phyloP scores from a whole-genome alignment of 768 basidiomycete genomes.

The Leccinum truebloodii region DNA sequence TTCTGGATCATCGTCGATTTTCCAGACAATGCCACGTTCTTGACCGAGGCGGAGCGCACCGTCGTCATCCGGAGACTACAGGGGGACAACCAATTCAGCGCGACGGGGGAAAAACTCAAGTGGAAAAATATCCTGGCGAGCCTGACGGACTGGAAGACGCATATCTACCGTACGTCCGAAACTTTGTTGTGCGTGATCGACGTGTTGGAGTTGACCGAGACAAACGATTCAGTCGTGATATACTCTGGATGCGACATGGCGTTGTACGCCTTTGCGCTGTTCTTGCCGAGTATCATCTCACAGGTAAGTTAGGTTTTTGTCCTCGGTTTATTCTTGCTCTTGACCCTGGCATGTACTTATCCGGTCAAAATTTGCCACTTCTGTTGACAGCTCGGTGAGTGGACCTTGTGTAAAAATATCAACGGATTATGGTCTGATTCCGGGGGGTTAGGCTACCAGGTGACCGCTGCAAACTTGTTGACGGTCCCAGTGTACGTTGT shows the following conservation, averaged over 20 bases:
- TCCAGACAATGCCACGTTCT: slow-evolving; percentile 78
- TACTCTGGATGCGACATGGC: slow-evolving; percentile 63
- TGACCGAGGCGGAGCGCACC: slow-evolving; percentile 67
- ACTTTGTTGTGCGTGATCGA: neutral
- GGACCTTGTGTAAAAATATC: neutral
- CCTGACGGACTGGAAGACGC: slow-evolving; percentile 74
- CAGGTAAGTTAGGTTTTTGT: slow-evolving; percentile 39
- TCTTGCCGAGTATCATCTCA: slow-evolving; percentile 78
- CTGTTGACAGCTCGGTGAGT: slow-evolving; percentile 41
- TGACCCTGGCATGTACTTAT: neutral
- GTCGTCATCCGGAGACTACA: slow-evolving; percentile 67
- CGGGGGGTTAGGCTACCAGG: slow-evolving; percentile 53
- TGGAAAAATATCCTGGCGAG: slow-evolving; percentile 60
- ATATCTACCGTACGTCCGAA: slow-evolving; percentile 37
- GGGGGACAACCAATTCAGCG: slow-evolving; percentile 68
- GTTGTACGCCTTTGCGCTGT: slow-evolving; percentile 77
- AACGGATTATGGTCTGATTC: slow-evolving; percentile 1
- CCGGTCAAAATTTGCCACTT: neutral
- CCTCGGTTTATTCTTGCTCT: neutral
- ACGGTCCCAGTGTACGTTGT: slow-evolving; percentile 76
- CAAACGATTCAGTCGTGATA: slow-evolving; percentile 47
- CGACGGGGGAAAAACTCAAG: slow-evolving; percentile 63
- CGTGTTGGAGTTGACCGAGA: neutral
- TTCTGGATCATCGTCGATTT: slow-evolving; percentile 85
- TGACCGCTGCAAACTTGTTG: slow-evolving; percentile 72